Base-by-base conservation (phyloP, 2,329 filamentous ascomycete genomes). In the Botrytis porri region DNA sequence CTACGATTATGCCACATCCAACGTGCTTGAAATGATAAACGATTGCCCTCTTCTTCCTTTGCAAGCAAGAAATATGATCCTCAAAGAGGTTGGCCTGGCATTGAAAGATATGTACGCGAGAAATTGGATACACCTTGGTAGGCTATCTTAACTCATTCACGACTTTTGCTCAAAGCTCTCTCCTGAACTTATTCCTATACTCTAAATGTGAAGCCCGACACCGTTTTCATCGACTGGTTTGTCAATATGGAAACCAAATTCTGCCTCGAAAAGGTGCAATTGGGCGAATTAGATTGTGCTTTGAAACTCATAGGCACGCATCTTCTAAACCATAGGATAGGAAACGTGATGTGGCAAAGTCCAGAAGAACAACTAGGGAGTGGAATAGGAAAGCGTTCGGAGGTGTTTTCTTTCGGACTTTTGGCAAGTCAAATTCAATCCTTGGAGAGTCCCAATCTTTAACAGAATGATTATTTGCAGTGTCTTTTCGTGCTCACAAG, bases 401-500 rank as follows among this genome's bases (percentile, higher is more conserved):
- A 77, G 48, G 73, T 76, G 32, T 75, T 76, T 65, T 69, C 72
- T 57, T 75, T 76, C 72, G 54, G 54, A 63, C 71, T 76, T 69
- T 18, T 76, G 54, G 75, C 73, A 43, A 76, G 71, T 74, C 29
- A 63, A 65, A 29, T 61, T 65, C 59, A 59, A 9, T 39, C 63
- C 70, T 64, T 57, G 37, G 20, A 16, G 29, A 35, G 71, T 14
- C n/a, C 35, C 51, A 45, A 35, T 67, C 41, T 54, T 32, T 39
- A 37, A 73, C 25, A 64, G 72, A 51, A 75, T 64, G 29, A 20
- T 73, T 61, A 9, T 54, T 74, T 37, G 22, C 70, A 80, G 76
- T 77, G 74, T 73, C 74, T 77, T 70, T 80, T 75, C 74, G 74
- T 78, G 39, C 77, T 78, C 72, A 79, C 75, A 41, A 41, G 76